These are phyloP conservation scores for Entomophthora muscae DNA, from an alignment of 371 early-diverging fungal species.

Conservation along the genomic window DNA sequence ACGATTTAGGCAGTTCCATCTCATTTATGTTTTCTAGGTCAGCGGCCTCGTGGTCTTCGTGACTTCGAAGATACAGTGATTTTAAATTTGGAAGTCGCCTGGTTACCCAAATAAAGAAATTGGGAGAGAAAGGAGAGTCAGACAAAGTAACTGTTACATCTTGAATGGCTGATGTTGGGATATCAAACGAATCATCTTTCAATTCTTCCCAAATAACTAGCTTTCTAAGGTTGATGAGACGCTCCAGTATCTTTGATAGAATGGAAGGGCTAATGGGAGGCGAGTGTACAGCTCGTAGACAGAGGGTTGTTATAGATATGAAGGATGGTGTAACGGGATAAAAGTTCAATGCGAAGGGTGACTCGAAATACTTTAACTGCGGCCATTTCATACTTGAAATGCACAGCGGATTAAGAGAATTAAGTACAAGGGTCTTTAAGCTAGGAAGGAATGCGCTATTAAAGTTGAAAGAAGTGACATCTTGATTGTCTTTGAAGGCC, in stretches of 20 bases:
- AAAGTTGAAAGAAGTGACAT: neutral
- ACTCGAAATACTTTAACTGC: neutral
- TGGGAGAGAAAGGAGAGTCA: neutral
- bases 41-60: neutral
- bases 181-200: neutral
- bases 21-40: neutral
- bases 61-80: neutral
- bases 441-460: neutral
- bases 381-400: neutral
- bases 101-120: neutral
- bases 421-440: neutral
- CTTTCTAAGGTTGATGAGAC: neutral
- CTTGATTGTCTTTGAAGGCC: neutral
- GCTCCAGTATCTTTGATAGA: neutral
- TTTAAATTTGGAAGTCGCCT: neutral
- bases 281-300: neutral
- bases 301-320: neutral
- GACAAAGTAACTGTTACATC: neutral
- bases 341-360: neutral
- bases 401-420: neutral
- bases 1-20: neutral
- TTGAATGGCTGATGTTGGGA: neutral
- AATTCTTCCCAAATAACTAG: neutral
- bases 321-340: neutral
- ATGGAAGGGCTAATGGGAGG: neutral